phyloP scores from a whole-genome alignment of 768 basidiomycete species.

The Suillus paluster region DNA sequence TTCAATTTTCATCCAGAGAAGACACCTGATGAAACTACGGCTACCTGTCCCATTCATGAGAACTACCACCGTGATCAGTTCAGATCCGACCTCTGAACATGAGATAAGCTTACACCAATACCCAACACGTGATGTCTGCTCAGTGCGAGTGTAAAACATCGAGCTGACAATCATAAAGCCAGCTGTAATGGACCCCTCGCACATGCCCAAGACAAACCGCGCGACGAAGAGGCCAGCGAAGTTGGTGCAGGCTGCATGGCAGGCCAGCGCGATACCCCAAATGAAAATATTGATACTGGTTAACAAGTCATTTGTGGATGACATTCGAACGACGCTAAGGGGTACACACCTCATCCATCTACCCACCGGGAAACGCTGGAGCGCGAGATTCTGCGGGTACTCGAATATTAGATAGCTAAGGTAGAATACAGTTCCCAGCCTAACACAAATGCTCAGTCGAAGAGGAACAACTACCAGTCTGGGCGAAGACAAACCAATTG shows the following conservation, averaged over 20 bases:
- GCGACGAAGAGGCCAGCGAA: slow-evolving; percentile 68
- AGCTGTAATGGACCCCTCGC: slow-evolving; percentile 73
- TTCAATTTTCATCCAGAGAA: neutral
- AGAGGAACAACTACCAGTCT: neutral
- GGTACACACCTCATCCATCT: slow-evolving; percentile 75
- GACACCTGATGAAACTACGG: neutral
- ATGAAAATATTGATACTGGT: slow-evolving; percentile 64
- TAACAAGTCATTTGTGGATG: neutral
- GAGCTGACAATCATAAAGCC: slow-evolving; percentile 78
- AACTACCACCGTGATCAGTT: slow-evolving; percentile 41
- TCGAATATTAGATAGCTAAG: slow-evolving; percentile 72
- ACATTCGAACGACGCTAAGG: neutral
- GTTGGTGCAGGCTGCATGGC: slow-evolving; percentile 73
- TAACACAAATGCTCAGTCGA: slow-evolving; percentile 23
- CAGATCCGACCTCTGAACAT: neutral
- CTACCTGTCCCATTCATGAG: slow-evolving; percentile 77
- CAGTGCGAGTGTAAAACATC: slow-evolving; percentile 78
- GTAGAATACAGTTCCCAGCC: slow-evolving; percentile 80
- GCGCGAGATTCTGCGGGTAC: slow-evolving; percentile 73
- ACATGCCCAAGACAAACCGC: slow-evolving; percentile 69
- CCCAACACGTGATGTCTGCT: slow-evolving; percentile 70
- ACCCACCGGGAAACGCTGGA: slow-evolving; percentile 76
- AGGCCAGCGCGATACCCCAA: slow-evolving; percentile 64
- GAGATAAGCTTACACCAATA: slow-evolving; percentile 67
- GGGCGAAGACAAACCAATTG: slow-evolving; percentile 55